phyloP scores from a whole-genome alignment of 2,329 filamentous ascomycete species.

The Aspergillus sp. region DNA sequence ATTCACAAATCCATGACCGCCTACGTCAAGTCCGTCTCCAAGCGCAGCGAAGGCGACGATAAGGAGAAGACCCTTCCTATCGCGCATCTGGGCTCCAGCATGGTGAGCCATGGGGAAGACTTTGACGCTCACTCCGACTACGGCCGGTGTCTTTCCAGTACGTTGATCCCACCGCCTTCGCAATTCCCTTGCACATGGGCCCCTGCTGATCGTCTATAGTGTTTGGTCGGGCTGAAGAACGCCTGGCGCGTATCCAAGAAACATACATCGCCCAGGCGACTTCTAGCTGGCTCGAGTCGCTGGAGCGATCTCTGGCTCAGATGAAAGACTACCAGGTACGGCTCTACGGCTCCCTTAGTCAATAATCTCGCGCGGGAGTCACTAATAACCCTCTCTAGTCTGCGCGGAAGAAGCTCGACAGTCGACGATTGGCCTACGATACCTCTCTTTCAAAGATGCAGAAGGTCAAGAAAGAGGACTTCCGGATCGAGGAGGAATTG shows the following conservation, averaged over 20 bases:
- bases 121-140: constrained; percentile 90
- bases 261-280: constrained; percentile 75
- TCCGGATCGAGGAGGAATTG: constrained; percentile 87
- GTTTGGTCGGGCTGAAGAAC: constrained; percentile 83
- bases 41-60: constrained; percentile 80
- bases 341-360: constrained; percentile 42
- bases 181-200: neutral
- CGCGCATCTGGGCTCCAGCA: constrained; percentile 75
- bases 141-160: constrained; percentile 77
- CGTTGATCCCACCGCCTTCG: constrained; percentile 28
- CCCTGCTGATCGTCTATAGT: constrained; percentile 42
- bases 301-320: constrained; percentile 84
- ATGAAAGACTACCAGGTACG: constrained; percentile 96
- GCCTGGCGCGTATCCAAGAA: constrained; percentile 81
- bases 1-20: constrained; percentile 80
- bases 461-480: constrained; percentile 91
- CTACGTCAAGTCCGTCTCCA: constrained; percentile 85
- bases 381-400: constrained; percentile 46
- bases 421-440: constrained; percentile 83
- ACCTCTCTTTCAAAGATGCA: constrained; percentile 86
- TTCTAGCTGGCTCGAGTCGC: constrained; percentile 82
- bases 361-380: neutral
- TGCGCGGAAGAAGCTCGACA: constrained; percentile 92
- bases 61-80: constrained; percentile 83
- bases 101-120: constrained; percentile 88